phyloP scores from a whole-genome alignment of 768 basidiomycete species.

The Tricholoma matsutake region DNA sequence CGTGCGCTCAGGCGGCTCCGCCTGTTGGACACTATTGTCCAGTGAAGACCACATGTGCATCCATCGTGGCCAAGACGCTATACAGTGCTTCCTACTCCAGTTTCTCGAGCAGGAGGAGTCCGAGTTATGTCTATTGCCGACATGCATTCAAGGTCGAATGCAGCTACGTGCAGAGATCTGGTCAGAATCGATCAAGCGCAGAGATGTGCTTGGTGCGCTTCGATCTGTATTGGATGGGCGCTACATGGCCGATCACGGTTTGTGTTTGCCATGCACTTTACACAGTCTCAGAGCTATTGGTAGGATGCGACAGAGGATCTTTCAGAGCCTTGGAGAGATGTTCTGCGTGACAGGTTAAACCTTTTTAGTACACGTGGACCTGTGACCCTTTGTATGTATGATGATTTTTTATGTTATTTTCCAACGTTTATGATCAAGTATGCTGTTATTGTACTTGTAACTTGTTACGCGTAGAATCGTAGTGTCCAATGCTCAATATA shows the following conservation, averaged over 20 bases:
- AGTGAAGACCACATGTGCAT: slow-evolving; percentile 9
- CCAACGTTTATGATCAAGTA: too few species aligned
- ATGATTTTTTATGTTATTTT: too few species aligned
- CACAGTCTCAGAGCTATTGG: background rate
- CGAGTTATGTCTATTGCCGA: background rate
- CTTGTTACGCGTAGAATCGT: too few species aligned
- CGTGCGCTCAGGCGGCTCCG: slow-evolving; percentile 3
- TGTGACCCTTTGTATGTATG: too few species aligned
- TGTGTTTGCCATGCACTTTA: background rate
- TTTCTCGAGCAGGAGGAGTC: background rate
- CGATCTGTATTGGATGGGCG: background rate
- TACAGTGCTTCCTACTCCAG: slow-evolving; percentile 1
- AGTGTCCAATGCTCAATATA: too few species aligned
- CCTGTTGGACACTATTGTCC: background rate
- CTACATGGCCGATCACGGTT: background rate
- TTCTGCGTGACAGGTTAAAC: background rate
- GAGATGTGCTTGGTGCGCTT: background rate
- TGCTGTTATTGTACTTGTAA: too few species aligned
- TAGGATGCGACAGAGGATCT: background rate
- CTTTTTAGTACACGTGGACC: too few species aligned
- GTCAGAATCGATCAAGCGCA: background rate
- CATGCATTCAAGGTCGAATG: background rate
- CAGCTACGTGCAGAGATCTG: background rate
- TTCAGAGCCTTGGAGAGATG: background rate
- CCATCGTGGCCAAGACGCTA: slow-evolving; percentile 1